Conservation (phyloP, 345 rosid genomes). For the Xanthoceras sorbifolium region DNA sequence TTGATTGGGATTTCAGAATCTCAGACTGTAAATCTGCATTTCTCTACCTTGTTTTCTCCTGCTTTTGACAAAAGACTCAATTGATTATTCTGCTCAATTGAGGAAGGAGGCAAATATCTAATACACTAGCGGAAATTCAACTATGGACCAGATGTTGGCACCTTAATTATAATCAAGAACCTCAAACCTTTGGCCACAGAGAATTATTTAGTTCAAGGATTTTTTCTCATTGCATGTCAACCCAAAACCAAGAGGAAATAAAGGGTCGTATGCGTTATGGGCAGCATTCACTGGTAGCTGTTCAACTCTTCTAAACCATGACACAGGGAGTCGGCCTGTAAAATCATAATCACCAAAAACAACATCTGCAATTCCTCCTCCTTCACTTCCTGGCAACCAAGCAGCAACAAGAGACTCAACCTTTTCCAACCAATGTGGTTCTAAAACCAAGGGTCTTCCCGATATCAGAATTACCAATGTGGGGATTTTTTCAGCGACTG, state of each 20-base stretch:
- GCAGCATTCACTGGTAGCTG: conserved; percentile 52
- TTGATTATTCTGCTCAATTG: not conserved
- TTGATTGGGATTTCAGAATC: conserved; percentile 17
- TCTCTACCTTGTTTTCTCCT: conserved; percentile 2
- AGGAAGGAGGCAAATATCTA: not conserved
- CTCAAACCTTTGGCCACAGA: conserved; percentile 10
- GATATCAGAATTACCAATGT: conserved; percentile 62
- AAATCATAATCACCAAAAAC: conserved; percentile 69
- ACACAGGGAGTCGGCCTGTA: conserved; percentile 62
- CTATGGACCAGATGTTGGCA: not conserved
- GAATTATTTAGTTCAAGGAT: conserved; percentile 18
- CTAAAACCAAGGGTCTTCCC: conserved; percentile 76
- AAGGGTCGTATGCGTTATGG: conserved; percentile 55
- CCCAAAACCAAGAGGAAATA: conserved; percentile 77
- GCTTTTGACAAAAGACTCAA: not conserved
- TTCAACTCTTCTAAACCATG: conserved; percentile 64
- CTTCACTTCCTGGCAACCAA: conserved; percentile 91
- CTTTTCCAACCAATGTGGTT: conserved; percentile 58
- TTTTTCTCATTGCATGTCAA: conserved; percentile 27
- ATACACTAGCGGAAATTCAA: not conserved
- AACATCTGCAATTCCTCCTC: conserved; percentile 64
- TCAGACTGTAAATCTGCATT: conserved; percentile 16
- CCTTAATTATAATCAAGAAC: not conserved
- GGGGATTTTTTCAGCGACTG: conserved; percentile 60
- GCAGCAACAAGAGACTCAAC: conserved; percentile 75